Conservation (phyloP, 1,139 yeast genomes). For the Eremothecium cymbalariae region DNA sequence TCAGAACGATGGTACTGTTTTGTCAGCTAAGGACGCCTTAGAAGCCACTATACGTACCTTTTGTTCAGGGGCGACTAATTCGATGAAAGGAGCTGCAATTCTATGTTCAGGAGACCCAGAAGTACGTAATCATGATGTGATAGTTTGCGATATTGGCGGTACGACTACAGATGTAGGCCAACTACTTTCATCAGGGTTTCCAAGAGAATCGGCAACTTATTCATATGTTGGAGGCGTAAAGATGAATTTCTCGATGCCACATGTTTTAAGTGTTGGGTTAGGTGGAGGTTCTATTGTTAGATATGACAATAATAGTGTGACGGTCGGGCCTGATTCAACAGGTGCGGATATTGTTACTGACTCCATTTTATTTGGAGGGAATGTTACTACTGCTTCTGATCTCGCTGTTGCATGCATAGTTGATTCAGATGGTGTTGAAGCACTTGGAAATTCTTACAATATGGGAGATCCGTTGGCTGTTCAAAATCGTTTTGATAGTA, state of each 20-base stretch:
- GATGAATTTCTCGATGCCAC: conserved; percentile 41
- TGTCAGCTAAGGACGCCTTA: conserved; percentile 34
- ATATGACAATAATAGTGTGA: conserved; percentile 19
- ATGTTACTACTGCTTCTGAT: conserved; percentile 34
- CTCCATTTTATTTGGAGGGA: conserved; percentile 37
- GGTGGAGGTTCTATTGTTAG: conserved; percentile 41
- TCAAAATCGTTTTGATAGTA: conserved; percentile 15
- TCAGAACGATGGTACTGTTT: conserved; percentile 40
- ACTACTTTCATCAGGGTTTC: conserved; percentile 36
- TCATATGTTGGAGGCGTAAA: conserved; percentile 38
- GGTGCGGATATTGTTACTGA: conserved; percentile 33
- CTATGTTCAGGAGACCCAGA: conserved; percentile 31
- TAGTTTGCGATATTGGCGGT: conserved; percentile 40
- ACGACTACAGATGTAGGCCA: conserved; percentile 42
- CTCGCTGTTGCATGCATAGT: conserved; percentile 28
- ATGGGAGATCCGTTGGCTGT: conserved; percentile 25
- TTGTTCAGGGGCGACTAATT: conserved; percentile 41
- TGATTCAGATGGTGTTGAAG: conserved; percentile 8
- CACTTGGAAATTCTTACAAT: conserved; percentile 11
- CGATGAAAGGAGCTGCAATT: conserved; percentile 42
- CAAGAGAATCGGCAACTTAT: conserved; percentile 36
- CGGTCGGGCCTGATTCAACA: conserved; percentile 39
- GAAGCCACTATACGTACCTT: conserved; percentile 37
- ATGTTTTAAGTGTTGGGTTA: conserved; percentile 37
- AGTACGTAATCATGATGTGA: conserved; percentile 26